Percentiles rank a stretch among this genome's conserved stretches.
Conservation (phyloP, 2,329 filamentous ascomycete species). For the Thelonectria olida region DNA sequence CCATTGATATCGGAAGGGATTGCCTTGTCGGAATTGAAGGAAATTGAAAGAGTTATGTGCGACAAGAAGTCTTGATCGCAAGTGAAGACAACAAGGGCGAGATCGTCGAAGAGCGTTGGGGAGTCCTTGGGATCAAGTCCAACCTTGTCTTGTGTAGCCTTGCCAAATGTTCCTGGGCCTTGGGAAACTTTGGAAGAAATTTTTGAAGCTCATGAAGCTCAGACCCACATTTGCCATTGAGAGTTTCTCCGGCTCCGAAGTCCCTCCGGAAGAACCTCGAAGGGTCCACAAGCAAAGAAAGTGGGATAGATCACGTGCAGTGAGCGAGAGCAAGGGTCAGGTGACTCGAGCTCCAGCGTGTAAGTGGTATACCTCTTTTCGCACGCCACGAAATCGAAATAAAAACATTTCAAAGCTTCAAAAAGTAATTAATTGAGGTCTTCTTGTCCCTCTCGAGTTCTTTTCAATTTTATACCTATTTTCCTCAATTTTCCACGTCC, state of each 20-base stretch:
- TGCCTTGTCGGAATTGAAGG: constrained; percentile 34
- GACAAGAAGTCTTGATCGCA: constrained; percentile 30
- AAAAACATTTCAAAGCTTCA: not conserved
- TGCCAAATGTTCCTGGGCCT: constrained; percentile 39
- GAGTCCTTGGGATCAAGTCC: constrained; percentile 41
- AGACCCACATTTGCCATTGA: constrained; percentile 33
- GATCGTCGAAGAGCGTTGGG: constrained; percentile 34
- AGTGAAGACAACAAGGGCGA: constrained; percentile 27
- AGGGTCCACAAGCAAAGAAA: constrained; percentile 8
- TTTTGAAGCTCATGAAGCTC: constrained; percentile 49
- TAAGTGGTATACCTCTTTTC: not conserved
- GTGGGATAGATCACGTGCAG: constrained; percentile 34
- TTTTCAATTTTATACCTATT: constrained; percentile 21
- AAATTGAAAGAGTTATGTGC: constrained; percentile 30
- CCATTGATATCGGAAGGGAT: constrained; percentile 42
- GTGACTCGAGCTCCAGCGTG: constrained; percentile 30
- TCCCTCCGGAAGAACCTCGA: constrained; percentile 21
- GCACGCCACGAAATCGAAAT: not conserved
- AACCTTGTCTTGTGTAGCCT: constrained; percentile 45
- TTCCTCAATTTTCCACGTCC: constrained; percentile 12
- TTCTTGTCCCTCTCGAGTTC: not conserved
- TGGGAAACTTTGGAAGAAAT: constrained; percentile 44
- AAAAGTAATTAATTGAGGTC: rapidly evolving
- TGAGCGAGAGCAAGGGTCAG: constrained; percentile 25
- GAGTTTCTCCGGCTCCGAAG: constrained; percentile 39